A percentile compares a stretch with the other conserved stretches of the same genome.
Conservation (phyloP, 108 stramenopile species). For the Cyclotella cryptica region DNA sequence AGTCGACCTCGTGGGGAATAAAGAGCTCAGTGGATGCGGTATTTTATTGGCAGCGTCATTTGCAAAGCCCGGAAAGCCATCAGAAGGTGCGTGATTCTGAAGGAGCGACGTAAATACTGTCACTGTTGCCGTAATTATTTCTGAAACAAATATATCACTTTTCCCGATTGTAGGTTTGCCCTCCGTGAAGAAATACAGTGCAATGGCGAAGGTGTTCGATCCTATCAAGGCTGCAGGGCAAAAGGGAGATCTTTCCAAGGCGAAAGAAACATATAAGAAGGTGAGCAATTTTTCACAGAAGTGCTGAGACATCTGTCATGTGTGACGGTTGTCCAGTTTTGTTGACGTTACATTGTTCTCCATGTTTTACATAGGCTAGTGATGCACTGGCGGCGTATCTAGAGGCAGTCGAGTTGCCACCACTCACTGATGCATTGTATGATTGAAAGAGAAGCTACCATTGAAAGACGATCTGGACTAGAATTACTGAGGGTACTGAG, state of each 20-base stretch:
- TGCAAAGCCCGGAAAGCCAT: constrained; percentile 61
- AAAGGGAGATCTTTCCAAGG: constrained; percentile 55
- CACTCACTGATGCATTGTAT: constrained; percentile 54
- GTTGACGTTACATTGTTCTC: neutral
- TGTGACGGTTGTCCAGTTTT: too few species aligned
- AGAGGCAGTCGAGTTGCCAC: constrained; percentile 53
- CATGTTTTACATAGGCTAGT: constrained; percentile 17
- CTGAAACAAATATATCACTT: too few species aligned
- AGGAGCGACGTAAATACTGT: neutral
- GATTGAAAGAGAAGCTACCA: neutral
- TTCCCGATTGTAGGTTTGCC: constrained; percentile 26
- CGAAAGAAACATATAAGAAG: constrained; percentile 46
- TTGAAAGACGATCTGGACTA: too few species aligned
- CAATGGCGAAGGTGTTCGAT: constrained; percentile 48
- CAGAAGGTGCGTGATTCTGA: constrained; percentile 35
- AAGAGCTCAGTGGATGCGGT: constrained; percentile 45
- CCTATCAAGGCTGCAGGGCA: constrained; percentile 60
- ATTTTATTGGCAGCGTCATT: constrained; percentile 53
- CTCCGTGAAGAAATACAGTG: constrained; percentile 50
- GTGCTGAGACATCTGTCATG: neutral
- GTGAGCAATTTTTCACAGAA: too few species aligned
- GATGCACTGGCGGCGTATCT: constrained; percentile 45
- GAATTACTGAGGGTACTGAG: too few species aligned
- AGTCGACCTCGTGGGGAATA: constrained; percentile 56
- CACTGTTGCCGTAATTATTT: too few species aligned